Base-by-base conservation (phyloP, 1,139 yeast species). In the Debaryomyces subglobosus region DNA sequence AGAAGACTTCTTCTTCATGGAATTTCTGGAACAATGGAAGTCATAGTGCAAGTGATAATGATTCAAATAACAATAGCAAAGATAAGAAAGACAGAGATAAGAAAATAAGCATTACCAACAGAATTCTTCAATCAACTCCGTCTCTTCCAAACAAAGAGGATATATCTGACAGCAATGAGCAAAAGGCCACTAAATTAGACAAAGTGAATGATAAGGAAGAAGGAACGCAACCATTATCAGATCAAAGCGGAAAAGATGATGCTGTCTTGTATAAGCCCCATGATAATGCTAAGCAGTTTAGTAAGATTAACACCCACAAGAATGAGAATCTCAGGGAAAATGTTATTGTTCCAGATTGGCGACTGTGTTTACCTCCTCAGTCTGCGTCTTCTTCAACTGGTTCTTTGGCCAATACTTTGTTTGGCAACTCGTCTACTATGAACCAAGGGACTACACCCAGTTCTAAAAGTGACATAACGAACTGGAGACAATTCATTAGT, bases 141-240 rank as follows among this genome's bases (percentile, higher is more conserved):
- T 55, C 68, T 0, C 43, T 69, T 21, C 69, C 67, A 1, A 44
- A 60, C 7, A 58, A 49, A 27, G 59, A 54, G 37, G 67, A 60
- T 33, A 18, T 53, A n/a, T 15, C 39, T 44, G 50, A 47, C 20
- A 36, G 36, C 5, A 32, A 32, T n/a, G 32, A 48, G n/a, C 38
- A 36, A 85, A 85, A 65, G 81, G 85, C 55, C 82, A 76, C 68
- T 75, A 78, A 2, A 15, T 82, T 71, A 42, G 86, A 64, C 3
- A 77, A 59, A 0, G 85, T 72, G 54, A 82, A 75, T 2, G 48
- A 47, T 20, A 43, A 33, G 27, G 45, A 80, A 71, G 54, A 84
- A 59, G 56, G 82, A 3, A 51, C 46, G 13, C 50, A 44, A 33
- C 48, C 48, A 30, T 51, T 53, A 25, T 38, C 41, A 18, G 58